phyloP scores from a whole-genome alignment of 495 filamentous ascomycete genomes.

The Staphylotrichum tortipilum region DNA sequence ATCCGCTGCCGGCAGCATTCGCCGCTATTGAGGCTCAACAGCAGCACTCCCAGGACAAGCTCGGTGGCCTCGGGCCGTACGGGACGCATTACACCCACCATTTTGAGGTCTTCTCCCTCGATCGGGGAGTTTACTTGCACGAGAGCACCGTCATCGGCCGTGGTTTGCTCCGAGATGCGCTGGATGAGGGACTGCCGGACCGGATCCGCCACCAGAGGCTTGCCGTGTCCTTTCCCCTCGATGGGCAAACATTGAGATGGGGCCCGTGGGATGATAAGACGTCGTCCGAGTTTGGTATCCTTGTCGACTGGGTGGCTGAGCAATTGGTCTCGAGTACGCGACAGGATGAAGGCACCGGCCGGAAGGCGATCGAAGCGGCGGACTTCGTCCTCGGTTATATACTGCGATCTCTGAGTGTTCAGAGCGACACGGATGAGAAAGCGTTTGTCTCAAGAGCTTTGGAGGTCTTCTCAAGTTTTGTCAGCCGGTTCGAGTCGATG shows the following conservation, averaged over 20 bases:
- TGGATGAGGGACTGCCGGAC: constrained; percentile 28
- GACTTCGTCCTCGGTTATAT: constrained; percentile 37
- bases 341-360: background rate
- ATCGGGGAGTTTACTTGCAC: constrained; percentile 64
- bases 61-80: constrained; percentile 48
- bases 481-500: constrained; percentile 24
- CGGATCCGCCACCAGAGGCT: constrained; percentile 21
- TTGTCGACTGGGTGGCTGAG: constrained; percentile 49
- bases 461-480: constrained; percentile 37
- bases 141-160: constrained; percentile 67
- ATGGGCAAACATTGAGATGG: constrained; percentile 51
- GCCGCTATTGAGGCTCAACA: constrained; percentile 12
- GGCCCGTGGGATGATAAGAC: constrained; percentile 59
- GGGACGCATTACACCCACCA: constrained; percentile 62
- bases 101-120: constrained; percentile 64
- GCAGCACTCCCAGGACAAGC: constrained; percentile 28
- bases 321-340: constrained; percentile 18
- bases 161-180: constrained; percentile 51
- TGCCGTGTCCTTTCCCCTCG: constrained; percentile 33
- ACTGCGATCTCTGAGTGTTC: constrained; percentile 28
- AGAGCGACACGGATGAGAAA: constrained; percentile 19
- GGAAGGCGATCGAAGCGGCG: constrained; percentile 20
- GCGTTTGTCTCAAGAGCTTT: constrained; percentile 37
- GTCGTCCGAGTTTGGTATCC: constrained; percentile 56
- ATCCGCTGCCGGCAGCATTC: constrained; percentile 32